A percentile compares a stretch with the other conserved stretches of the same genome.
These are phyloP conservation scores for Neostapfia colusana DNA, from an alignment of 176 grass and related monocot genomes.

Conservation along the genomic window DNA sequence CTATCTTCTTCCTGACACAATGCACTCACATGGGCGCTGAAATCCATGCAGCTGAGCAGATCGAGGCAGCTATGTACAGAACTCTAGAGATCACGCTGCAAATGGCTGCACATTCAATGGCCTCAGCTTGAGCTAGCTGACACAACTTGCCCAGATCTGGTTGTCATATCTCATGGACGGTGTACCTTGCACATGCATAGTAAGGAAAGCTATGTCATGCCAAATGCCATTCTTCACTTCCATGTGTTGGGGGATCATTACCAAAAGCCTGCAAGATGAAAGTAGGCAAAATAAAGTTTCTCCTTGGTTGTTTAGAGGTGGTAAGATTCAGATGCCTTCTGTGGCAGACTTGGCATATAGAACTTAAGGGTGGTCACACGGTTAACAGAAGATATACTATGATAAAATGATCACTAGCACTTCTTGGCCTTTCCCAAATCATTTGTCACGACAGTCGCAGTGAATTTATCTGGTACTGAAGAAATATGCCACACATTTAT, in stretches of 20 bases:
- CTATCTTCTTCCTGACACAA: constrained; percentile 19
- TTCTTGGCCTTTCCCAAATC: neutral
- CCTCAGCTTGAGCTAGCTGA: constrained; percentile 23
- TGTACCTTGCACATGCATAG: constrained; percentile 20
- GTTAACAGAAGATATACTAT: neutral
- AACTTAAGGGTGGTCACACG: too few relatives aligned
- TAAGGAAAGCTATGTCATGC: neutral
- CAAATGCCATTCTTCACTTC: neutral
- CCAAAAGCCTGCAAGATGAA: constrained; percentile 21
- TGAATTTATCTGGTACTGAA: neutral
- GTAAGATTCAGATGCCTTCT: neutral
- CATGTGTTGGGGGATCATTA: constrained; percentile 23
- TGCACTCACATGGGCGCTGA: constrained; percentile 27
- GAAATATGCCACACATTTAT: neutral
- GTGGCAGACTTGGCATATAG: neutral
- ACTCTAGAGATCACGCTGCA: constrained; percentile 11
- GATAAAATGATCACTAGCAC: neutral
- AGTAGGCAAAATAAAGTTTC: neutral
- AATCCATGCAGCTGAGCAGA: constrained; percentile 29
- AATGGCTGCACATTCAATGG: constrained; percentile 36
- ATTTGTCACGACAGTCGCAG: neutral
- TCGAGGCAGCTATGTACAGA: neutral
- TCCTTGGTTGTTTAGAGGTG: neutral
- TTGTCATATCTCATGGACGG: neutral
- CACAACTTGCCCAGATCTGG: constrained; percentile 19